phyloP scores from a whole-genome alignment of 2,329 filamentous ascomycete genomes.

The Blastomyces gilchristii region DNA sequence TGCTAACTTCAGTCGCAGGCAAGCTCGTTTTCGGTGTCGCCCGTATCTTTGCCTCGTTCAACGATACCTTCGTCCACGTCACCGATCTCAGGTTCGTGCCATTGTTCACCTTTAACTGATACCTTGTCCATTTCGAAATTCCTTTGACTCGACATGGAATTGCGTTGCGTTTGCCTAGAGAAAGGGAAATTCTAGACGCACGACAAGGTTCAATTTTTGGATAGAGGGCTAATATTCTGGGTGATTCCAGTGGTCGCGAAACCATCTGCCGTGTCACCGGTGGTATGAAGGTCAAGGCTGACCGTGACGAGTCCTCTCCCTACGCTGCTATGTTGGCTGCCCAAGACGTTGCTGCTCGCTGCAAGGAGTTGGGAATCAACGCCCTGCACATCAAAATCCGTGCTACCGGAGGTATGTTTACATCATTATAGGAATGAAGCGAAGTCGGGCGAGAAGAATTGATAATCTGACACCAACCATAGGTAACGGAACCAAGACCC shows the following conservation, averaged over 20 bases:
- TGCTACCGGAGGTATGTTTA: slow-evolving; percentile 78
- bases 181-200: background rate
- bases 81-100: slow-evolving; percentile 83
- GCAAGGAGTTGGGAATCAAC: slow-evolving; percentile 77
- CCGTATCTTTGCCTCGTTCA: slow-evolving; percentile 94
- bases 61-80: slow-evolving; percentile 93
- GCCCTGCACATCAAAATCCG: slow-evolving; percentile 99
- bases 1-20: slow-evolving; percentile 44
- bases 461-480: slow-evolving; percentile 7
- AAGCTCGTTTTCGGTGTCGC: slow-evolving; percentile 97
- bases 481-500: slow-evolving; percentile 99
- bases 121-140: too few relatives aligned
- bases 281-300: slow-evolving; percentile 99
- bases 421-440: background rate
- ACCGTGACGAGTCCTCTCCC: slow-evolving; percentile 98
- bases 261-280: slow-evolving; percentile 99
- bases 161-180: background rate
- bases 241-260: slow-evolving; percentile 88
- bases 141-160: background rate
- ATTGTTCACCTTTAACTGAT: background rate
- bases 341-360: slow-evolving; percentile 90
- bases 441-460: background rate
- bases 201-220: background rate
- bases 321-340: slow-evolving; percentile 99
- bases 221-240: slow-evolving; percentile 49